Conservation (phyloP, 1,139 yeast species). For the Geotrichum aggregatum region DNA sequence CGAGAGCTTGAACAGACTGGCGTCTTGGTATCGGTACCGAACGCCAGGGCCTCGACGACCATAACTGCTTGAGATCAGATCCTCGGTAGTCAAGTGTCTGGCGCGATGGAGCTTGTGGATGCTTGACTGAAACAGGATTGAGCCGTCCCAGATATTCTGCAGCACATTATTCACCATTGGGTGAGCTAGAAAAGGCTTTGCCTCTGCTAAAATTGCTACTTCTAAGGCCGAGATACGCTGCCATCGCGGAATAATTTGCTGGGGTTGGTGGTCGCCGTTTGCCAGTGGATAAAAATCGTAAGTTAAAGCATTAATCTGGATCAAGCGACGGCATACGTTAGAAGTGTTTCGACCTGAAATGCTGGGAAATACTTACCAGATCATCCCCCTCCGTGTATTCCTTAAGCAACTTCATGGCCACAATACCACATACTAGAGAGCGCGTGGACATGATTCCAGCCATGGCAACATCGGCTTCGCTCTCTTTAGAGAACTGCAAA, state of each 20-base stretch:
- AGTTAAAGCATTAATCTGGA: slow-evolving; percentile 42
- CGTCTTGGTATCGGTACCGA: slow-evolving; percentile 38
- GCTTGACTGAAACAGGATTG: slow-evolving; percentile 41
- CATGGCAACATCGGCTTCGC: slow-evolving; percentile 47
- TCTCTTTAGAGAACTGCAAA: slow-evolving; percentile 47
- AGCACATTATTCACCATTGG: slow-evolving; percentile 52
- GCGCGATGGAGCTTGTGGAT: slow-evolving; percentile 41
- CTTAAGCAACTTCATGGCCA: slow-evolving; percentile 51
- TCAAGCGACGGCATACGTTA: too few relatives aligned
- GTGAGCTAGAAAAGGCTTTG: slow-evolving; percentile 54
- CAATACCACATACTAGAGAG: slow-evolving; percentile 53
- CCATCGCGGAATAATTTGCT: slow-evolving; percentile 40
- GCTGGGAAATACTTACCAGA: not conserved
- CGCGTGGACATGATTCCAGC: slow-evolving; percentile 51
- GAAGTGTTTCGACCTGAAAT: not conserved
- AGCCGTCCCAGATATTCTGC: slow-evolving; percentile 55
- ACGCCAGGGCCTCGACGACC: slow-evolving; percentile 41
- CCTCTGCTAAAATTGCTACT: slow-evolving; percentile 51
- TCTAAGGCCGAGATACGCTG: slow-evolving; percentile 54
- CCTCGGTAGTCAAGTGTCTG: slow-evolving; percentile 31
- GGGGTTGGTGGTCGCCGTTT: slow-evolving; percentile 30
- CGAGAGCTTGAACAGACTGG: slow-evolving; percentile 39
- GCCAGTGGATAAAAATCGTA: slow-evolving; percentile 43
- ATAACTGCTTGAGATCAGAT: slow-evolving; percentile 31
- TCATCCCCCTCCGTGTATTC: slow-evolving; percentile 47